Percentiles rank a stretch among this genome's conserved stretches.
Conservation (phyloP, 1,284 basidiomycete genomes). For the Chondrostereum purpureum region DNA sequence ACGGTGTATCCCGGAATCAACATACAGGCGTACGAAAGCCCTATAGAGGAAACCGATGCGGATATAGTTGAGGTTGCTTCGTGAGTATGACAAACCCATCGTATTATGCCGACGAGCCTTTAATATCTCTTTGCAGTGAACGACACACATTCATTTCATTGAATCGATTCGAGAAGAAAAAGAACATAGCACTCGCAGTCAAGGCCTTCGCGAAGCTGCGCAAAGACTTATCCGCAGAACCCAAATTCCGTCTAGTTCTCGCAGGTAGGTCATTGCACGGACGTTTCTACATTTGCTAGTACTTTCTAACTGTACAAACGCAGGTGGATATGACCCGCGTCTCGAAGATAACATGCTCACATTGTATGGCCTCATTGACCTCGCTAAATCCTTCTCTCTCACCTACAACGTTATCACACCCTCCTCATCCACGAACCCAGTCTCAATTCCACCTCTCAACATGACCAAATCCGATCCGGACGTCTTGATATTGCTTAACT, state of each 20-base stretch:
- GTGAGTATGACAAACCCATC: constrained; percentile 38
- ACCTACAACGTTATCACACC: constrained; percentile 50
- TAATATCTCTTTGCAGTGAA: constrained; percentile 34
- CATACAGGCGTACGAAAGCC: constrained; percentile 57
- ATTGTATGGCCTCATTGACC: constrained; percentile 48
- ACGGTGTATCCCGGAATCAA: constrained; percentile 95
- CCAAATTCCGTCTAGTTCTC: constrained; percentile 54
- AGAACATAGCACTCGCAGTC: constrained; percentile 82
- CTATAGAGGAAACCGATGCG: constrained; percentile 33
- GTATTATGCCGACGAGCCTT: constrained; percentile 2
- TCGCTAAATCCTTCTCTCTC: constrained; percentile 43
- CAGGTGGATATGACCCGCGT: constrained; percentile 55
- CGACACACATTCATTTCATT: constrained; percentile 81
- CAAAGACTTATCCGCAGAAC: constrained; percentile 12
- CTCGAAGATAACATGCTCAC: constrained; percentile 48
- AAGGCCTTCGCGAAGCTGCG: constrained; percentile 63
- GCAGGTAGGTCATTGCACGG: constrained; percentile 46
- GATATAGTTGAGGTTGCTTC: constrained; percentile 58
- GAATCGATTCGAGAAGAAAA: constrained; percentile 96
- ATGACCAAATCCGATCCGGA: constrained; percentile 37
- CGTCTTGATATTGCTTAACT: constrained; percentile 83
- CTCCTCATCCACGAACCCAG: constrained; percentile 22
- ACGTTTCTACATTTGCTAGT: background rate
- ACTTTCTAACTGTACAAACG: constrained; percentile 3
- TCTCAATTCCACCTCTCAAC: constrained; percentile 30